Evolutionary conservation across 1,284 basidiomycete genomes (phyloP), one percentile per base, ranked within the genome.

Genomic region (Ceratobasidium sp.): DNA sequence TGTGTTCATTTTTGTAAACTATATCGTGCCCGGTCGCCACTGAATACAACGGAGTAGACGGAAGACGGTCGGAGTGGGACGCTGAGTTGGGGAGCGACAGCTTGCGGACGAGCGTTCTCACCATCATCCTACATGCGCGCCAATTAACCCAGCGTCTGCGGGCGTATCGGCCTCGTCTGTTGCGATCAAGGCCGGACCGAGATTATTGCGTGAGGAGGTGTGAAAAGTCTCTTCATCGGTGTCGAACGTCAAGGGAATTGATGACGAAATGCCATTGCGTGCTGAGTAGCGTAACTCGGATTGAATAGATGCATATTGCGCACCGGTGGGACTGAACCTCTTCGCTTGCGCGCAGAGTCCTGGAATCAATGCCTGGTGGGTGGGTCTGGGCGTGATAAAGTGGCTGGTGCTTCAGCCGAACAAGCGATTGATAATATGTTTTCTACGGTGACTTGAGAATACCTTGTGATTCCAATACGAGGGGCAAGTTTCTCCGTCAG

Each of bases 111-210:
- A 66, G 1, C 49, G 51, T 53, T 68, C 65, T 13, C 29, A 4
- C 51, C 65, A 56, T 68, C 65, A 68, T 68, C 65, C 51, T 56
- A 56, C 63, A 65, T 27, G 65, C 49, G 56, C 37, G 51, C 29
- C 65, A 39, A 31, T 54, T 56, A 41, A 29, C 24, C 29, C 13
- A 39, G 31, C 34, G 39, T 54, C n/a, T 31, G 31, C 51, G 31
- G 24, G 34, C 56, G 34, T 56, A 68, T 14, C n/a, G 65, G 24
- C n/a, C 37, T 69, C 53, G n/a, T 49, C 34, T 39, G 31, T 14
- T 34, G 64, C 66, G 66, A 69, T 69, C 66, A 69, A 56, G 29
- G 41, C 24, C 66, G 66, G 66, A 69, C 66, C 66, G 66, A 69
- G 51, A 58, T 69, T 69, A 69, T 24, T 69, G 66, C 66, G 66